Evolutionary conservation across 768 basidiomycete genomes (phyloP).

Genomic region (Trametes elegans): DNA sequence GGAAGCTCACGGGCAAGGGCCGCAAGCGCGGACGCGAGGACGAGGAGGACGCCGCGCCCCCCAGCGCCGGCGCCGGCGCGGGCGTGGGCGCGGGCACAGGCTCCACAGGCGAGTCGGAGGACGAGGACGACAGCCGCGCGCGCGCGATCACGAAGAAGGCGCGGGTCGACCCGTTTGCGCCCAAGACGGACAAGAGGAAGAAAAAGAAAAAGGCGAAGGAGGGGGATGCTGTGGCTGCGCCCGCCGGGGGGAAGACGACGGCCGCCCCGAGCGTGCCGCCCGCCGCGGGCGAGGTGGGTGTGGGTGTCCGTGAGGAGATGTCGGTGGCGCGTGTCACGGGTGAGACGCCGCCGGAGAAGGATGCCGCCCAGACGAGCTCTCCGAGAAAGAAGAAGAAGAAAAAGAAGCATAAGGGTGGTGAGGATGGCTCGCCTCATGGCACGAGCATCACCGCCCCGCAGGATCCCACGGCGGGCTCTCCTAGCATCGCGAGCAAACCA

Average conservation of each 20-base stretch:
- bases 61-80: neutral
- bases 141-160: constrained; percentile 58
- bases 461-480: neutral
- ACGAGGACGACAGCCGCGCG: constrained; percentile 58
- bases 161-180: constrained; percentile 55
- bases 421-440: neutral
- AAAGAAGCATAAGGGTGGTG: constrained; percentile 27
- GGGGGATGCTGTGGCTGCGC: constrained; percentile 1
- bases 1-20: constrained; percentile 50
- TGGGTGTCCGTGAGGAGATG: neutral
- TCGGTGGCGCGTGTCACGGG: no score
- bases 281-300: neutral
- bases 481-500: neutral
- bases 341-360: no score
- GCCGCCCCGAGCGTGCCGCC: neutral
- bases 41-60: constrained; percentile 28
- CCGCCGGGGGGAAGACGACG: neutral
- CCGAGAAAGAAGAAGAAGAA: constrained; percentile 26
- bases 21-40: constrained; percentile 49
- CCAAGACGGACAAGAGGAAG: constrained; percentile 37
- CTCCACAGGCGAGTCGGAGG: constrained; percentile 15
- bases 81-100: no score
- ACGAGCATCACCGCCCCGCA: constrained; percentile 23
- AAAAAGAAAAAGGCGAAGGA: constrained; percentile 36
- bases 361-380: neutral